Evolutionary conservation across 164 flowering plant species (phyloP).

Genomic region (Dillenia turbinata): DNA sequence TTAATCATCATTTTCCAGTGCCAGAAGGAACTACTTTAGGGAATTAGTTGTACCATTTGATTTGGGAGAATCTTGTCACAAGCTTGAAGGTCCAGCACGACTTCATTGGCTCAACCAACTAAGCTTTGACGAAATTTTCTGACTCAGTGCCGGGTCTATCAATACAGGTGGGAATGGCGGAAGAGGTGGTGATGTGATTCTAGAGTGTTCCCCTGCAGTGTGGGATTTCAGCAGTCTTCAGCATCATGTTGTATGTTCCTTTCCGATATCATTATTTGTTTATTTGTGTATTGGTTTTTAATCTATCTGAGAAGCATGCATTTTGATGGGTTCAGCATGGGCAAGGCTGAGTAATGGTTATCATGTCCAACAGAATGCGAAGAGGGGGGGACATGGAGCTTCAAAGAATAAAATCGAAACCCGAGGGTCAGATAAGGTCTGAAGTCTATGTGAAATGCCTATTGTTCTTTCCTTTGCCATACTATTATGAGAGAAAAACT

Average conservation of each 20-base stretch:
- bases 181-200: constrained; percentile 85
- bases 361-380: constrained; percentile 49
- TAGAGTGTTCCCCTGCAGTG: constrained; percentile 65
- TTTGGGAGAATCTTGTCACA: too few relatives aligned
- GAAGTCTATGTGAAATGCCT: neutral
- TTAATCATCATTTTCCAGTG: too few relatives aligned
- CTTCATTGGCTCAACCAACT: too few relatives aligned
- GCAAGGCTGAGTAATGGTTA: neutral
- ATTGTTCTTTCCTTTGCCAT: neutral
- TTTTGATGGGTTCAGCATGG: neutral
- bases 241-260: constrained; percentile 57
- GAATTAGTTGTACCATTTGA: too few relatives aligned
- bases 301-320: neutral
- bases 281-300: too few relatives aligned
- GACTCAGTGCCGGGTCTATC: neutral
- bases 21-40: too few relatives aligned
- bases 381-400: constrained; percentile 37
- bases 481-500: neutral
- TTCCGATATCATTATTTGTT: too few relatives aligned
- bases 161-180: constrained; percentile 86
- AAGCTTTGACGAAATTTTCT: neutral
- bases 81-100: too few relatives aligned
- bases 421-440: constrained; percentile 30
- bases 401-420: constrained; percentile 51
- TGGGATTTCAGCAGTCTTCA: constrained; percentile 89